Evolutionary conservation across 352 stramenopile species (phyloP).

Genomic region (Pythium dissotocum): DNA sequence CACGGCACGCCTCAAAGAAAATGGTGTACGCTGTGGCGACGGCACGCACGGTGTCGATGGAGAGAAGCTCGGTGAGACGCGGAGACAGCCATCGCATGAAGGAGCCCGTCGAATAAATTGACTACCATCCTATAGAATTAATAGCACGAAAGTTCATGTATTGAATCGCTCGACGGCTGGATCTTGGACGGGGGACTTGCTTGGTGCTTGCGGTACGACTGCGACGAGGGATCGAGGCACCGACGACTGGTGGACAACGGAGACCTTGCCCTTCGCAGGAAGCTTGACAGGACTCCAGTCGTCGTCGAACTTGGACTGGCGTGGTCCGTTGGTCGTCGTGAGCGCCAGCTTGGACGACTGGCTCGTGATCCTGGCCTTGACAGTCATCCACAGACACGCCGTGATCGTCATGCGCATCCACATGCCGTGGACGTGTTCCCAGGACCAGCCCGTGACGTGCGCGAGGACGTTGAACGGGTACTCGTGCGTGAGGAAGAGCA

Average conservation of each 20-base stretch:
- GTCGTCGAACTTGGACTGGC: neutral
- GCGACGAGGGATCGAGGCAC: neutral
- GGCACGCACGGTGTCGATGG: neutral
- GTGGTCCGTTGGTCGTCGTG: neutral
- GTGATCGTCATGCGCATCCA: conserved; percentile 15
- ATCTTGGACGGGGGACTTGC: neutral
- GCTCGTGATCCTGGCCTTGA: conserved; percentile 7
- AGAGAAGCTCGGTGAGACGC: neutral
- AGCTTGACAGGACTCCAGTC: neutral
- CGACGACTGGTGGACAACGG: neutral
- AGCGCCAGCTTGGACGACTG: conserved; percentile 1
- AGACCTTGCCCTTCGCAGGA: neutral
- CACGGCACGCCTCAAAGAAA: neutral
- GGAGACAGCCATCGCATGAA: neutral
- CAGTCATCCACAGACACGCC: conserved; percentile 10
- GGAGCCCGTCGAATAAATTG: conserved; percentile 4
- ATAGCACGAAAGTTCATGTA: too few relatives aligned
- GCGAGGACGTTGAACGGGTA: conserved; percentile 19
- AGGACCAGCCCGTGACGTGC: neutral
- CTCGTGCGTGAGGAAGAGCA: conserved; percentile 21
- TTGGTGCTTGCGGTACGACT: neutral
- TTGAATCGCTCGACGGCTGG: neutral
- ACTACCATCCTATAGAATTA: too few relatives aligned
- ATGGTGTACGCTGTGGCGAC: neutral
- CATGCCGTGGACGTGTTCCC: conserved; percentile 13